Evolutionary conservation across 78 protist species (phyloP).

Genomic region (Pigoraptor vietnamica): DNA sequence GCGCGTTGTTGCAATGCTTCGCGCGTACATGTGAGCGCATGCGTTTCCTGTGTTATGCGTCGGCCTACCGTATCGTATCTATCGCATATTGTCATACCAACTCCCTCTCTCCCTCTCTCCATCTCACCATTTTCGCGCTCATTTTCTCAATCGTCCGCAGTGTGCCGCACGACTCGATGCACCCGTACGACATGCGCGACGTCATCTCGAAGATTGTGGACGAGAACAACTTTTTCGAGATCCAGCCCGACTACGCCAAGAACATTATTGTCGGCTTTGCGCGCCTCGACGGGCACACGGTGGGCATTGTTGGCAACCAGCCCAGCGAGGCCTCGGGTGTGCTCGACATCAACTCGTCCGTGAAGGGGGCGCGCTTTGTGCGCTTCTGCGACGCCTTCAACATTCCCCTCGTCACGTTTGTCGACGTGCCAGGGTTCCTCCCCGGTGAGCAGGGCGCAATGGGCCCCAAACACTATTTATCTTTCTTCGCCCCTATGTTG

Average conservation of each 20-base stretch:
- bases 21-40: too few species aligned
- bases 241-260: constrained; percentile 86
- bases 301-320: constrained; percentile 96
- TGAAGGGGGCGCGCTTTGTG: constrained; percentile 86
- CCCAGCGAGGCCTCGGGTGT: constrained; percentile 91
- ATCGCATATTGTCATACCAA: neutral
- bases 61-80: neutral
- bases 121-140: neutral
- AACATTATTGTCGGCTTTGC: constrained; percentile 90
- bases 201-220: constrained; percentile 86
- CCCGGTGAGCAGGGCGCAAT: too few species aligned
- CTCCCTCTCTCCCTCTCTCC: neutral
- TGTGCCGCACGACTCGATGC: constrained; percentile 82
- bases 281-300: constrained; percentile 92
- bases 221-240: constrained; percentile 83
- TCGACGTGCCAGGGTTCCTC: constrained; percentile 99
- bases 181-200: constrained; percentile 92
- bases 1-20: too few species aligned
- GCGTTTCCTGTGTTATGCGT: neutral
- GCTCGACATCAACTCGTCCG: constrained; percentile 91
- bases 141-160: too few species aligned
- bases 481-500: neutral
- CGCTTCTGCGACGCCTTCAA: constrained; percentile 96
- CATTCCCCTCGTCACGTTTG: constrained; percentile 94
- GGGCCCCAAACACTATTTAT: too few species aligned